phyloP scores from a whole-genome alignment of 352 stramenopile species.

The Globisporangium nagaii region DNA sequence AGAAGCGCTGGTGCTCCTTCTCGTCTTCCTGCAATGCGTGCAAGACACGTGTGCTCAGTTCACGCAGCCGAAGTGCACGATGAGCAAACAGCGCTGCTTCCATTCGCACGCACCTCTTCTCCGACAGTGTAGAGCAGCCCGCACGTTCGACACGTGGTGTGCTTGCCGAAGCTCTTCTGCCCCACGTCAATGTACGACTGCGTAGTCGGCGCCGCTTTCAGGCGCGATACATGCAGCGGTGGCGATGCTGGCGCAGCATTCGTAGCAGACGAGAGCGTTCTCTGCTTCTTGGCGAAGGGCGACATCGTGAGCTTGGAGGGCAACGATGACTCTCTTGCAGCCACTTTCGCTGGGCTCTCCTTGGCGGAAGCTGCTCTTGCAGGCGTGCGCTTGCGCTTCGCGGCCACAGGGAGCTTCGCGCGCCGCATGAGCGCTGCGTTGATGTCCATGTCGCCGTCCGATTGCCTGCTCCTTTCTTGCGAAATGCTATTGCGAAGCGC shows the following conservation, averaged over 20 bases:
- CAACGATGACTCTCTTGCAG: neutral
- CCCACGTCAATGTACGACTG: conserved; percentile 77
- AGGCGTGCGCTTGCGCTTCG: conserved; percentile 34
- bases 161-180: conserved; percentile 61
- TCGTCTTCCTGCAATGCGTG: conserved; percentile 50
- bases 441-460: conserved; percentile 20
- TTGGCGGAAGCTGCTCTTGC: conserved; percentile 9
- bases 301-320: conserved; percentile 15
- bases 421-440: conserved; percentile 47
- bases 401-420: conserved; percentile 18
- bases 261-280: neutral
- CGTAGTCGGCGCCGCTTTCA: conserved; percentile 13
- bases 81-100: neutral
- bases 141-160: conserved; percentile 52
- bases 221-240: neutral
- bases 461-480: neutral
- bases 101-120: conserved; percentile 45
- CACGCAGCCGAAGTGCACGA: neutral
- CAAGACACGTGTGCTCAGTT: neutral
- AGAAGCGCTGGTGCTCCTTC: conserved; percentile 62
- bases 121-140: conserved; percentile 68
- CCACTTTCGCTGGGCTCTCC: neutral
- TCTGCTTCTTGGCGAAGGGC: conserved; percentile 13
- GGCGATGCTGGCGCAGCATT: neutral
- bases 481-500: too few species aligned